phyloP scores from a whole-genome alignment of 106 monocot genomes.

The Platanthera zijinensis region DNA sequence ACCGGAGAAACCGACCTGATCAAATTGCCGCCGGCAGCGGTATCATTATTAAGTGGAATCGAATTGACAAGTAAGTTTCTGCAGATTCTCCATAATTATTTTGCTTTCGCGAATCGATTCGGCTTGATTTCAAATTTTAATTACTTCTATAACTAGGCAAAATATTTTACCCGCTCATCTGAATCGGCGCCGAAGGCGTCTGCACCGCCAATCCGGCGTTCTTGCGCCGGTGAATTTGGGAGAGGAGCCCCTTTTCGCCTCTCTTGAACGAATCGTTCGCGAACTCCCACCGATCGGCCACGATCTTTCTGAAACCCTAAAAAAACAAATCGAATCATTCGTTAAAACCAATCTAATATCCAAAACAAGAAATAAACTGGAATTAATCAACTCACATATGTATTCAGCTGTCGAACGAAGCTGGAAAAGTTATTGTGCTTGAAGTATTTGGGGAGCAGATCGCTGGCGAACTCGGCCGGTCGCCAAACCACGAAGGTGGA shows the following conservation, averaged over 20 bases:
- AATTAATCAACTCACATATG: not conserved
- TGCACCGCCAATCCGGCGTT: not conserved
- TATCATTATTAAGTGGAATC: too few species aligned
- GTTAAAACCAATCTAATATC: not conserved
- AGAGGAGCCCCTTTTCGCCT: constrained; percentile 37
- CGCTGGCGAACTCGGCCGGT: constrained; percentile 33
- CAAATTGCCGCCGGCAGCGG: constrained; percentile 6
- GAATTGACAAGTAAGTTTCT: too few species aligned
- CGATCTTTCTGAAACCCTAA: constrained; percentile 46
- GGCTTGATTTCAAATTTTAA: too few species aligned
- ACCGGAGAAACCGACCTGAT: constrained; percentile 7
- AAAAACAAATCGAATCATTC: not conserved
- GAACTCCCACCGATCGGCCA: constrained; percentile 54
- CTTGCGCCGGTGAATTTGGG: constrained; percentile 49
- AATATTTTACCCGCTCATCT: not conserved
- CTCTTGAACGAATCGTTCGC: constrained; percentile 44
- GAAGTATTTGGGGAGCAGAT: constrained; percentile 46
- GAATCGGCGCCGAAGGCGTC: not conserved
- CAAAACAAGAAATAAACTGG: not conserved
- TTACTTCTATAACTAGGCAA: too few species aligned
- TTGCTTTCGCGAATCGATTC: too few species aligned
- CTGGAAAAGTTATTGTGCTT: constrained; percentile 54
- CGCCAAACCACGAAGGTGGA: constrained; percentile 16
- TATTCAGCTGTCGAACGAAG: constrained; percentile 43
- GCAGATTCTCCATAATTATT: too few species aligned